These are phyloP conservation scores for Evansstolkia leycettana DNA, from an alignment of 495 filamentous ascomycete species.

Conservation along the genomic window DNA sequence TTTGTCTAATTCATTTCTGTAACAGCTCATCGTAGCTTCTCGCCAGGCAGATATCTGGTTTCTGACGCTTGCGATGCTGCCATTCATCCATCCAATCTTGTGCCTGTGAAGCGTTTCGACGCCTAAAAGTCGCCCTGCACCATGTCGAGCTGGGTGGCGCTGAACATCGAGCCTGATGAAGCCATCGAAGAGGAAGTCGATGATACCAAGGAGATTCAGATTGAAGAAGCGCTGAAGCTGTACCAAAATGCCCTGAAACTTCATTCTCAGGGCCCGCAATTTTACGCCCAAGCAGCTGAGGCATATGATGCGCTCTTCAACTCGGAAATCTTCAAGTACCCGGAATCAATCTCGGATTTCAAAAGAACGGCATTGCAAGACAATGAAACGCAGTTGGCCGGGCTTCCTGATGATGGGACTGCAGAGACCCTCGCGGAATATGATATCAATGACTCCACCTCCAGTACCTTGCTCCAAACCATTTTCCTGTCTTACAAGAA, in stretches of 20 bases:
- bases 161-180: constrained; percentile 89
- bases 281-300: constrained; percentile 61
- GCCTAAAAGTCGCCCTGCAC: constrained; percentile 12
- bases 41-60: neutral
- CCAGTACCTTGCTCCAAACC: constrained; percentile 74
- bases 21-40: too few relatives aligned
- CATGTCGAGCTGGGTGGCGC: constrained; percentile 55
- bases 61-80: neutral
- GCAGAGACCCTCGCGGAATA: constrained; percentile 28
- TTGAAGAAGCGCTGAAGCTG: constrained; percentile 92
- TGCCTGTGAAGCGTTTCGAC: constrained; percentile 2
- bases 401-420: constrained; percentile 30
- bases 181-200: constrained; percentile 84
- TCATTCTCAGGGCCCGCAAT: constrained; percentile 72
- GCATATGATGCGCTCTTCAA: constrained; percentile 79
- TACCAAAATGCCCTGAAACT: constrained; percentile 88
- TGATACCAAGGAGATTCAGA: constrained; percentile 89
- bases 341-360: constrained; percentile 71
- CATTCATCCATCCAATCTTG: neutral
- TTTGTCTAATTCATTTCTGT: too few relatives aligned
- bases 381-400: constrained; percentile 28
- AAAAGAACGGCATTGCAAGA: constrained; percentile 52
- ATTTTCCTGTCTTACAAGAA: constrained; percentile 93
- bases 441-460: constrained; percentile 48
- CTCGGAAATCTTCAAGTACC: constrained; percentile 88